Evolutionary conservation across 1,284 basidiomycete species (phyloP).

Genomic region (Sanghuangporus baumii): DNA sequence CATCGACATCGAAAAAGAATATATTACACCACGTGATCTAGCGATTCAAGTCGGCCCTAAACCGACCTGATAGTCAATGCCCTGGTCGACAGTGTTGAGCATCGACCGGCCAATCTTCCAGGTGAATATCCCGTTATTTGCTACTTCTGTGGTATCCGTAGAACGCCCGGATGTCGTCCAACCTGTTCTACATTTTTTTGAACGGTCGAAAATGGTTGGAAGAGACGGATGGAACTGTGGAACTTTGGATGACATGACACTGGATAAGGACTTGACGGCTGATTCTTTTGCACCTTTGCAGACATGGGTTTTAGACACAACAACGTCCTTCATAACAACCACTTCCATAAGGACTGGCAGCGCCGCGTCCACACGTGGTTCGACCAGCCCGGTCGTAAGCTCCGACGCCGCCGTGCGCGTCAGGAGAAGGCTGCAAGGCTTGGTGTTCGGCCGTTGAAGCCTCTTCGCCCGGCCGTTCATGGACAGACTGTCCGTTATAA

Average conservation of each 20-base stretch:
- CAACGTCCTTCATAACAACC: conserved; percentile 90
- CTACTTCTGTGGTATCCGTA: not conserved
- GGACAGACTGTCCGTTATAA: conserved; percentile 98
- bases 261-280: not conserved
- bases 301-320: conserved; percentile 77
- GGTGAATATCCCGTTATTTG: not conserved
- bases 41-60: not conserved
- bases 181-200: not conserved
- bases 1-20: no score
- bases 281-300: conserved; percentile 7
- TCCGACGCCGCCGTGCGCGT: conserved; percentile 91
- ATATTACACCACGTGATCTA: no score
- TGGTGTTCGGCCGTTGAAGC: conserved; percentile 88
- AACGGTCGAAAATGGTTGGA: not conserved
- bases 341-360: conserved; percentile 99
- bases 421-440: conserved; percentile 88
- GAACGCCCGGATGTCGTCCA: not conserved
- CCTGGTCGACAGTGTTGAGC: not conserved
- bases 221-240: not conserved
- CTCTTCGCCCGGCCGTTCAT: conserved; percentile 96
- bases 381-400: conserved; percentile 98
- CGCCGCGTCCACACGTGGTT: conserved; percentile 95
- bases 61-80: not conserved
- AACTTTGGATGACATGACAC: conserved; percentile 2
- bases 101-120: conserved; percentile 1